Base-by-base conservation (phyloP, 257 asterid genomes). In the Solanum sitiens region DNA sequence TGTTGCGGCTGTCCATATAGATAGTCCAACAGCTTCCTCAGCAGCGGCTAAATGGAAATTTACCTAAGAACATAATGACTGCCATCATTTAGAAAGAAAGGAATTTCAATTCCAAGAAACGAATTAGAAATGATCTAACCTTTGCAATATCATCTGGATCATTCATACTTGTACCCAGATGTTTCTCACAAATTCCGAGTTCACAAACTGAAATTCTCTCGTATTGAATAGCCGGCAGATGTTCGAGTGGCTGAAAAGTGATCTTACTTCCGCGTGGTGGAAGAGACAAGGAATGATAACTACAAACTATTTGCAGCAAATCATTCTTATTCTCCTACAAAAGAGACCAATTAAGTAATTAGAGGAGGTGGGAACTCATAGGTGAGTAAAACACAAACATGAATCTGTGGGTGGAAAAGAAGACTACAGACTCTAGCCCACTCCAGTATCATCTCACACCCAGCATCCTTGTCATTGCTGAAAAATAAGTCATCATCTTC, bases 11-110 rank as follows among this genome's bases (percentile, higher is more conserved):
- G 99, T 93, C 99, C 99, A 96, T 45, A 91, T 72, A 87, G 99
- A 94, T 89, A 96, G 93, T 73, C 97, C 92, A 91, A 77, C 91
- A 90, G 99, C 99, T 93, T 95, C 99, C 94, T 96, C 99, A 3
- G 95, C 98, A 90, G 90, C 89, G 85, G 95, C 95, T 90, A 96
- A 88, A 89, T 90, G 93, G 87, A 93, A 87, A 89, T 89, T 91
- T 89, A 92, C 95, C 99, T 96, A 90, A 91, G 89, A 92, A 87
- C 82, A 79, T 73, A 86, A 20, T 47, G 30, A 11, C 86, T 50
- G 18, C n/a, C 70, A 82, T 82, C 45, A 30, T 27, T 80, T 32
- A 82, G 44, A 18, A 32, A 82, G 44, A 33, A 83, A 35, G 70
- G 27, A 45, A 30, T 18, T 47, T 21, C 45, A 50, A 53, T 82